phyloP scores from a whole-genome alignment of 805 yeast species.

The Myxozyma mucilagina region DNA sequence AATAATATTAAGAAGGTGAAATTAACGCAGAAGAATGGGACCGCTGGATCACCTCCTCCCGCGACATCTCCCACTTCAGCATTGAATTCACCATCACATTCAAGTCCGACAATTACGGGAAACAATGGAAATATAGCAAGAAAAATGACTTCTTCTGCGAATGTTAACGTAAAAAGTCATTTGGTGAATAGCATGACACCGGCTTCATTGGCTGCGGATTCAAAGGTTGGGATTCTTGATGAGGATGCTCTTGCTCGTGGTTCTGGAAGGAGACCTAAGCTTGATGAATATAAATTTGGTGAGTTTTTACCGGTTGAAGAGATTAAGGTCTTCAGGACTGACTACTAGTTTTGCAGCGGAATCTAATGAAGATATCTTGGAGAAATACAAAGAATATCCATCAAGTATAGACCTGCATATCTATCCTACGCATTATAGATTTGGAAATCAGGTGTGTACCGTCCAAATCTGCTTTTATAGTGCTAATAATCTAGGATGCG shows the following conservation, averaged over 20 bases:
- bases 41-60: background rate
- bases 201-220: slow-evolving; percentile 2
- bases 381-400: slow-evolving; percentile 72
- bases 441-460: slow-evolving; percentile 63
- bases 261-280: slow-evolving; percentile 3
- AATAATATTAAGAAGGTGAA: slow-evolving; percentile 24
- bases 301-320: background rate
- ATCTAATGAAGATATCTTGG: slow-evolving; percentile 68
- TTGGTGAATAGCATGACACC: slow-evolving; percentile 8
- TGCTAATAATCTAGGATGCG: slow-evolving; percentile 54
- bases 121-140: background rate
- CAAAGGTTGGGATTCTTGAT: slow-evolving; percentile 7
- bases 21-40: slow-evolving; percentile 19
- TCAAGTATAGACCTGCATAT: slow-evolving; percentile 88
- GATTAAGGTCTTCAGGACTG: background rate
- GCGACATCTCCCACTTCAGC: slow-evolving; percentile 1
- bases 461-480: background rate
- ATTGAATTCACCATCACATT: too few species aligned
- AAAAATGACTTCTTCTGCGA: slow-evolving; percentile 2
- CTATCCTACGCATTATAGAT: slow-evolving; percentile 85
- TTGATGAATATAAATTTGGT: slow-evolving; percentile 25
- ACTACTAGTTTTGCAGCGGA: slow-evolving; percentile 47
- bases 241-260: slow-evolving; percentile 13
- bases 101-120: background rate
- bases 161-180: slow-evolving; percentile 15